Evolutionary conservation across 192 early-diverging fungal species (phyloP).

Genomic region (Oehlia diaphana): DNA sequence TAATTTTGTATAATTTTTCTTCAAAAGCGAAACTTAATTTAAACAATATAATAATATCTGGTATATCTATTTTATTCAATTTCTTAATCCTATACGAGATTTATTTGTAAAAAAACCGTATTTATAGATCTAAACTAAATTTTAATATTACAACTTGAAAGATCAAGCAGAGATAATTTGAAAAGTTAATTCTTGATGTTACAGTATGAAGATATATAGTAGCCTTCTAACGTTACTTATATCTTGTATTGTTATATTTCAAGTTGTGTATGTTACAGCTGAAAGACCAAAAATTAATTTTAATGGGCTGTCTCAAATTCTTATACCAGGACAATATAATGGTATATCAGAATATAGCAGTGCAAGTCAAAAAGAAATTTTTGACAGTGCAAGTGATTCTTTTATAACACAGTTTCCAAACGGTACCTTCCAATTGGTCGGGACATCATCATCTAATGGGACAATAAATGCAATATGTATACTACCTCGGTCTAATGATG

Average conservation of each 20-base stretch:
- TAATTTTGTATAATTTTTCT: too few species aligned
- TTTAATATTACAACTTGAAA: neutral
- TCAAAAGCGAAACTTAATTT: too few species aligned
- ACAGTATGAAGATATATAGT: constrained; percentile 11
- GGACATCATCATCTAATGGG: constrained; percentile 7
- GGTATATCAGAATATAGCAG: constrained; percentile 1
- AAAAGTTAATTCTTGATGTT: neutral
- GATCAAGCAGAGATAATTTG: neutral
- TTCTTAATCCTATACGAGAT: neutral
- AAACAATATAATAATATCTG: too few species aligned
- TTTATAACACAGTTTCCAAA: neutral
- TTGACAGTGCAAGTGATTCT: neutral
- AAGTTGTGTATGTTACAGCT: neutral
- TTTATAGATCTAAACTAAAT: neutral
- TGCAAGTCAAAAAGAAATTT: neutral
- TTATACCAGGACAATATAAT: constrained; percentile 24
- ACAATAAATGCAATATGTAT: constrained; percentile 24
- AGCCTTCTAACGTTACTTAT: neutral
- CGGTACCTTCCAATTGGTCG: neutral
- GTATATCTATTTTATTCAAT: too few species aligned
- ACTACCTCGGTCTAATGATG: neutral
- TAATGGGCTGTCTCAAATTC: neutral
- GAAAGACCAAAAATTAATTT: constrained; percentile 10
- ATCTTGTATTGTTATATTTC: constrained; percentile 9
- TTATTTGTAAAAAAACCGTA: neutral